Evolutionary conservation across 1,284 basidiomycete species (phyloP).

Genomic region (Papiliotrema laurentii): DNA sequence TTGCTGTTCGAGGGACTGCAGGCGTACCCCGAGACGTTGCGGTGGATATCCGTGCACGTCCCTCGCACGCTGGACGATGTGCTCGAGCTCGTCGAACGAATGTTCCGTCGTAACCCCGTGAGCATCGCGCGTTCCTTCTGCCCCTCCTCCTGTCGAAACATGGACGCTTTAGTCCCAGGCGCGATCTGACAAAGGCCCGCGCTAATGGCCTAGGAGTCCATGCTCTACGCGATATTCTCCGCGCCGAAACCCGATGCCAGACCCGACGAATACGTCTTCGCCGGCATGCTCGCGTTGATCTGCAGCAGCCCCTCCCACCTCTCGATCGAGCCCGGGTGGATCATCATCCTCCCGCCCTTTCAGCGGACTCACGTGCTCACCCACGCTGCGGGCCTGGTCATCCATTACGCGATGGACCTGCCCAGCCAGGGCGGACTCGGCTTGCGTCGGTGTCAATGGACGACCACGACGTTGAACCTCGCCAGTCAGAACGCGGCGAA

Average conservation of each 20-base stretch:
- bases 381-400: conserved; percentile 33
- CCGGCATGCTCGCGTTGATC: conserved; percentile 33
- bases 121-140: neutral
- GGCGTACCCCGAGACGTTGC: conserved; percentile 22
- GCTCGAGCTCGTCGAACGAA: conserved; percentile 22
- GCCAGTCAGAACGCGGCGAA: conserved; percentile 23
- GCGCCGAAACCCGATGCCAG: conserved; percentile 12
- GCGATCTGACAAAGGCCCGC: too few species aligned
- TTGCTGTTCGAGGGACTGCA: conserved; percentile 22
- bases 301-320: conserved; percentile 22
- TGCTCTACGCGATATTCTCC: conserved; percentile 33
- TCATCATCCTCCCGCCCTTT: conserved; percentile 33
- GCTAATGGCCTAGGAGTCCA: conserved; percentile 16
- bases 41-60: conserved; percentile 20
- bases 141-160: neutral
- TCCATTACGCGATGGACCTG: conserved; percentile 36
- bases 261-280: conserved; percentile 29
- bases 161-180: too few species aligned
- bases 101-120: conserved; percentile 20
- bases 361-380: conserved; percentile 41
- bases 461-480: conserved; percentile 33
- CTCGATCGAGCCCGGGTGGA: conserved; percentile 36
- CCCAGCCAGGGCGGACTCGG: conserved; percentile 34
- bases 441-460: conserved; percentile 39
- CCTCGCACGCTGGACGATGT: conserved; percentile 23